Base-by-base conservation (phyloP, 768 basidiomycete species). In the Mycena epipterygia region DNA sequence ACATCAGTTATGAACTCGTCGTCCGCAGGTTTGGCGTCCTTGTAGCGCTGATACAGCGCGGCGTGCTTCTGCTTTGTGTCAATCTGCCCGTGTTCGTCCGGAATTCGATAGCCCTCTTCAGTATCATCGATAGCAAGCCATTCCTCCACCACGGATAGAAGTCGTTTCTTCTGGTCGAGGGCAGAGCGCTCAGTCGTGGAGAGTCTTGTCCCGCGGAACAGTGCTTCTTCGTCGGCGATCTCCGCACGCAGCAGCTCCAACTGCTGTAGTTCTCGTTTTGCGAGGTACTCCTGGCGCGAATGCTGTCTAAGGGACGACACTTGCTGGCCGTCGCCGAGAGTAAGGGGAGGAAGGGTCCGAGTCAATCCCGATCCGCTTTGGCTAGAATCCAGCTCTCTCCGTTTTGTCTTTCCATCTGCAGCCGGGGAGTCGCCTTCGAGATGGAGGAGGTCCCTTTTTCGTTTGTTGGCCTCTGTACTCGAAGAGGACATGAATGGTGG, bases 271-370 rank as follows among this genome's bases (percentile, higher is more conserved):
- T 62, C 48, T 2, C 35, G 60, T 14, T 51, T 60, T 48, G 39
- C 42, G 51, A 53, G 62, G 41, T 64, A 64, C 35, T 51, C 60
- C 19, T 62, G 60, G 27, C 60, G 52, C 8, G 51, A 53, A 14
- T 32, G 39, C n/a, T 52, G n/a, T 29, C 56, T 32, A 32, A 7
- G 32, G n/a, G n/a, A n/a, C n/a, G n/a, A n/a, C n/a, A n/a, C n/a
- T n/a, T n/a, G n/a, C n/a, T n/a, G n/a, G n/a, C n/a, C n/a, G n/a
- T n/a, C n/a, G n/a, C n/a, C n/a, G n/a, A n/a, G n/a, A n/a, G n/a
- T n/a, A n/a, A n/a, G n/a, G n/a, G n/a, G n/a, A n/a, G n/a, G n/a
- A n/a, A n/a, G n/a, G n/a, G n/a, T n/a, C n/a, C n/a, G n/a, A n/a
- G n/a, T n/a, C n/a, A n/a, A n/a, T n/a, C n/a, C n/a, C n/a, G n/a